These are phyloP conservation scores for Crassisporium funariophilum DNA, from an alignment of 768 basidiomycete genomes.

Conservation along the genomic window DNA sequence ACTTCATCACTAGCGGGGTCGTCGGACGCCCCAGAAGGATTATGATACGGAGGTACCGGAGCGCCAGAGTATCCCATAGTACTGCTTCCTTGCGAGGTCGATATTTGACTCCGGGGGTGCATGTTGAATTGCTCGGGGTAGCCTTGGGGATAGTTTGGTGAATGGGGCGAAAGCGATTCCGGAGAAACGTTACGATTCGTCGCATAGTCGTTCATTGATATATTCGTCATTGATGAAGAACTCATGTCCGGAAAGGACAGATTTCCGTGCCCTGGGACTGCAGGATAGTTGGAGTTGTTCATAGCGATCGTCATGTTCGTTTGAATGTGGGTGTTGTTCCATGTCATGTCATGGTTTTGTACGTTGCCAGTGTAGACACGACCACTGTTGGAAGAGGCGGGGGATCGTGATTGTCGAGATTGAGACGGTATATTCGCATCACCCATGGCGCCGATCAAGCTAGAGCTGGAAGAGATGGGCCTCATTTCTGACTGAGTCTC, in stretches of 20 bases:
- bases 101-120: slow-evolving; percentile 1
- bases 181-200: slow-evolving; percentile 39
- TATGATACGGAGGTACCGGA: slow-evolving; percentile 17
- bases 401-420: slow-evolving; percentile 23
- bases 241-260: slow-evolving; percentile 18
- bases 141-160: slow-evolving; percentile 25
- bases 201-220: slow-evolving; percentile 23
- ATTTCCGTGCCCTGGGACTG: slow-evolving; percentile 23
- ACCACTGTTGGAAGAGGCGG: slow-evolving; percentile 20
- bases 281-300: slow-evolving; percentile 29
- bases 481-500: slow-evolving; percentile 27
- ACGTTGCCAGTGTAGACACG: slow-evolving; percentile 19
- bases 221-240: slow-evolving; percentile 22
- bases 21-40: slow-evolving; percentile 29
- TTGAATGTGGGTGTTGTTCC: slow-evolving; percentile 18
- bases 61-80: slow-evolving; percentile 17
- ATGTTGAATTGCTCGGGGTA: slow-evolving; percentile 8
- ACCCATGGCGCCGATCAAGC: slow-evolving; percentile 66
- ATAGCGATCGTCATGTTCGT: slow-evolving; percentile 28
- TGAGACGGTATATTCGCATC: slow-evolving; percentile 34
- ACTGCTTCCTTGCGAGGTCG: slow-evolving; percentile 10
- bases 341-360: slow-evolving; percentile 17
- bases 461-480: slow-evolving; percentile 45
- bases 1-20: slow-evolving; percentile 50
- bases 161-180: slow-evolving; percentile 40